Conservation (phyloP, 148 eudicot genomes). For the Fallopia convolvulus region DNA sequence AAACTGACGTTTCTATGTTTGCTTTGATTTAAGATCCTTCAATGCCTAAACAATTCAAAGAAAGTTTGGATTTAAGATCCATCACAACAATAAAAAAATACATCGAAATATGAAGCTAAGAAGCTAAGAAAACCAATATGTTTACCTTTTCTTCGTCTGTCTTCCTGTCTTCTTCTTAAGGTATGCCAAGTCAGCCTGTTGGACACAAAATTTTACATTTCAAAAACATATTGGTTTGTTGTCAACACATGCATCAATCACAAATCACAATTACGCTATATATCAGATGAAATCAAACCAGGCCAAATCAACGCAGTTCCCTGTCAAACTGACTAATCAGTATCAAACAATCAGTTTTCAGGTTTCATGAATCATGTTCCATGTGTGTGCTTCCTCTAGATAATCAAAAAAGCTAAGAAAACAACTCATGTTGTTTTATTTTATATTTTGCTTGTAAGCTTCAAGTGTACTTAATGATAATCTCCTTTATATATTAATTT, state of each 20-base stretch:
- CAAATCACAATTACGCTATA: neutral
- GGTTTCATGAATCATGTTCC: neutral
- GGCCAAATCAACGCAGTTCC: too few species aligned
- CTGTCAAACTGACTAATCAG: neutral
- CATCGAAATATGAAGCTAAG: conserved; percentile 8
- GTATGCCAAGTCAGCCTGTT: conserved; percentile 67
- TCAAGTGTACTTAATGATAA: too few species aligned
- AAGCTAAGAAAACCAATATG: neutral
- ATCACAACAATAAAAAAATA: neutral
- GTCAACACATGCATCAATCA: neutral
- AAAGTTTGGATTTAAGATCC: neutral
- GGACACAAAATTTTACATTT: neutral
- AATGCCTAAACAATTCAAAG: conserved; percentile 41
- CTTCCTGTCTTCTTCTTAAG: conserved; percentile 91
- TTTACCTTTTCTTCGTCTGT: conserved; percentile 85
- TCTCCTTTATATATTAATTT: too few species aligned
- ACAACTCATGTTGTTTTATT: too few species aligned
- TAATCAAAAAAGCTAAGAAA: too few species aligned
- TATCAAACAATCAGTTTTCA: neutral
- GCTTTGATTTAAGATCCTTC: conserved; percentile 87
- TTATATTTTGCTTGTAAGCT: too few species aligned
- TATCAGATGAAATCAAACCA: too few species aligned
- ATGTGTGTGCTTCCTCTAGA: neutral
- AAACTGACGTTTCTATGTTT: conserved; percentile 62
- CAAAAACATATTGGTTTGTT: neutral